Base-by-base conservation (phyloP, 2,329 filamentous ascomycete species). In the Clathrospora elynae region DNA sequence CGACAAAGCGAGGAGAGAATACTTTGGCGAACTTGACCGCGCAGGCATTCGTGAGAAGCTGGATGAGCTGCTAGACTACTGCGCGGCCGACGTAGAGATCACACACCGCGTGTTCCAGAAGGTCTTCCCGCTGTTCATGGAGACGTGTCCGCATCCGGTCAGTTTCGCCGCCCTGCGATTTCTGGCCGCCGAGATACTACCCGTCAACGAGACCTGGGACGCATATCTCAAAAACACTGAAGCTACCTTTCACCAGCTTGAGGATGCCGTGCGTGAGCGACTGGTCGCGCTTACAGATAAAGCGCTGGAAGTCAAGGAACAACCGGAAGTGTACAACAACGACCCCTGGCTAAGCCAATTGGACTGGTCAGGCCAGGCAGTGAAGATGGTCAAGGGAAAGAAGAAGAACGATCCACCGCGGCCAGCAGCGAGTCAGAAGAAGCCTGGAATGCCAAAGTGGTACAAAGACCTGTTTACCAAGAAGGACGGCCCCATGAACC, bases 31-130 rank as follows among this genome's bases (percentile, higher is more conserved):
- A 56, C 77, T 95, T 18, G 85, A 92, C 65, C 82, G 88, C 6
- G 74, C 79, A 1, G 88, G 84, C 1, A 79, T 97, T 6, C 42
- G 83, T 8, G 80, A 71, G 6, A 88, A 87, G 59, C 73, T 97
- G 11, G 87, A 96, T 32, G 83, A 91, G 48, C 79, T 99, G 7
- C 74, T 99, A 33, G 86, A 95, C 64, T 99, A 99, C 70, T 99
- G 93, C 66, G 93, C 93, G 9, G 88, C 89, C 1, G 93, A 99
- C 73, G 93, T 99, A 12, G 84, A 85, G 23, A 85, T 96, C 57
- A 99, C 93, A 0, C 93, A 99, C 61, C 84, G 85, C 33, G 88
- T 99, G n/a, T 99, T 92, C 71, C 86, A 90, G 66, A 90, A 90
- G 46, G 90, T 97, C 1, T 93, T 99, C 51, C 89, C 90, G 1